phyloP scores from a whole-genome alignment of 306 rosid genomes.

The Hylodesmum podocarpum region DNA sequence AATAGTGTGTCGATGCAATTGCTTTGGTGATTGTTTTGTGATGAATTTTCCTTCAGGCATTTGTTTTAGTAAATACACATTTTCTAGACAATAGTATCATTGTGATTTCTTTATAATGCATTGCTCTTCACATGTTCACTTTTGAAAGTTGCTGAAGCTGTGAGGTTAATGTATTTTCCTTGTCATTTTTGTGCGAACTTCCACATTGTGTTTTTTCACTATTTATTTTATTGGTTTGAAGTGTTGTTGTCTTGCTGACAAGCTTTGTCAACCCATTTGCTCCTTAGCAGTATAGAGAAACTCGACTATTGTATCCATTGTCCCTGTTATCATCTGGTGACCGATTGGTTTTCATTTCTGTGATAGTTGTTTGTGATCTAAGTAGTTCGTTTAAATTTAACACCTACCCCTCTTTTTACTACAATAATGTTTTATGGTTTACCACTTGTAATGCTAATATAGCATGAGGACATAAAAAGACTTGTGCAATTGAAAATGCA shows the following conservation, averaged over 20 bases:
- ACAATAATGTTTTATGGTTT: background rate
- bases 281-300: background rate
- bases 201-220: background rate
- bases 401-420: background rate
- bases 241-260: background rate
- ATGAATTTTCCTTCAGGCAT: constrained; percentile 4
- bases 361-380: background rate
- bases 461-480: background rate
- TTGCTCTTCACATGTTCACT: constrained; percentile 26
- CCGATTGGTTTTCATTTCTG: background rate
- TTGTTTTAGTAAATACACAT: background rate
- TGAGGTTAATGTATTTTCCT: constrained; percentile 1
- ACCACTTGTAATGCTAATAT: constrained; percentile 6
- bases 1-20: background rate
- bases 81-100: background rate
- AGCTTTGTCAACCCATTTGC: background rate
- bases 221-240: background rate
- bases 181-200: background rate
- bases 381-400: constrained; percentile 2
- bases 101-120: constrained; percentile 8
- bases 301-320: background rate
- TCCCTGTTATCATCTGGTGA: background rate
- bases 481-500: constrained; percentile 7
- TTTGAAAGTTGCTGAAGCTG: constrained; percentile 4
- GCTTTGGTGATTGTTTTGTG: background rate